A percentile compares a stretch with the other conserved stretches of the same genome.
phyloP scores from a whole-genome alignment of 176 grass and related monocot genomes.

The Bonia amplexicaulis region DNA sequence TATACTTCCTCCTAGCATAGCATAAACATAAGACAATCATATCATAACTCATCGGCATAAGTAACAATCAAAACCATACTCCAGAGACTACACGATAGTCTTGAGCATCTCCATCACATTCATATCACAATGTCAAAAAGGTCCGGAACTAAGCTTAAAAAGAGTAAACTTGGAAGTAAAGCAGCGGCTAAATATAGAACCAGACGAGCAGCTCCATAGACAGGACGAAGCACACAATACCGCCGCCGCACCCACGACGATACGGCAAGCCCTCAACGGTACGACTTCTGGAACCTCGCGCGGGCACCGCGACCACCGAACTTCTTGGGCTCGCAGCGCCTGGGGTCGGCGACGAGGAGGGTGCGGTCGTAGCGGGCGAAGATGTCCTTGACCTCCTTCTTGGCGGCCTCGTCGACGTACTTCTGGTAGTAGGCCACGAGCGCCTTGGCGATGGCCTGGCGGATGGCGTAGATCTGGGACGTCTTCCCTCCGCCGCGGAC shows the following conservation, averaged over 20 bases:
- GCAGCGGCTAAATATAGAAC: neutral
- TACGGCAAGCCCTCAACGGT: conserved; percentile 43
- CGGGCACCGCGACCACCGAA: conserved; percentile 79
- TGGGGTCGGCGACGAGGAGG: conserved; percentile 78
- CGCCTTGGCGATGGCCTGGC: conserved; percentile 76
- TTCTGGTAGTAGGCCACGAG: conserved; percentile 80
- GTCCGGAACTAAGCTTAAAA: neutral
- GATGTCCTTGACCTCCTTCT: conserved; percentile 89
- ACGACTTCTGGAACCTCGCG: conserved; percentile 74
- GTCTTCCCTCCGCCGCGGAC: conserved; percentile 74
- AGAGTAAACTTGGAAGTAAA: neutral
- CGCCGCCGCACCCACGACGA: neutral
- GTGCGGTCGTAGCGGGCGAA: conserved; percentile 71
- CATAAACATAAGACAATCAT: neutral
- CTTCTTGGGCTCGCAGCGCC: conserved; percentile 87
- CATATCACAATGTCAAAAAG: conserved; percentile 5
- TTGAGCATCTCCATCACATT: neutral
- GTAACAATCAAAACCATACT: neutral
- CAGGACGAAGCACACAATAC: neutral
- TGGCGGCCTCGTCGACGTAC: conserved; percentile 75
- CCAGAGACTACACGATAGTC: neutral
- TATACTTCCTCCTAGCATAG: neutral
- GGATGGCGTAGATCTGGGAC: conserved; percentile 79
- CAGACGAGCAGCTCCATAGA: neutral
- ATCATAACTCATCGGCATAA: neutral